Evolutionary conservation across 1,139 yeast species (phyloP).

Genomic region (Pichia sp.): DNA sequence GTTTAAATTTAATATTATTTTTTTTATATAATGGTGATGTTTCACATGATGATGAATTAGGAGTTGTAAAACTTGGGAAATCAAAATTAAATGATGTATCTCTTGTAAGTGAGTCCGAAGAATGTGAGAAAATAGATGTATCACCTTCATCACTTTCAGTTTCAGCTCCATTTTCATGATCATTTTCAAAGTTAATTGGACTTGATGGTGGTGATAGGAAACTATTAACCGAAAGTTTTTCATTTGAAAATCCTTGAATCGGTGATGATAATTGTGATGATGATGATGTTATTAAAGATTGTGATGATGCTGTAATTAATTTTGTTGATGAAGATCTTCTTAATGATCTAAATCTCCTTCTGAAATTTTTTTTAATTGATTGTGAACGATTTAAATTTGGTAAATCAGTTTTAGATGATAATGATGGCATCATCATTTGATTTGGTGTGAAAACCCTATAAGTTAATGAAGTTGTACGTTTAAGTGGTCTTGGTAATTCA

Average conservation of each 20-base stretch:
- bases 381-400: conserved; percentile 7
- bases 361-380: conserved; percentile 9
- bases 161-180: conserved; percentile 4
- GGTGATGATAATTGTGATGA: conserved; percentile 1
- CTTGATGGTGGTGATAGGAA: conserved; percentile 6
- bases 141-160: conserved; percentile 5
- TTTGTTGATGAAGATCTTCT: conserved; percentile 3
- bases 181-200: conserved; percentile 3
- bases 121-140: conserved; percentile 6
- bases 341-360: conserved; percentile 7
- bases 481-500: conserved; percentile 22
- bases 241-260: background rate
- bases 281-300: background rate
- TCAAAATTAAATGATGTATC: conserved; percentile 8
- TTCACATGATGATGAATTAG: conserved; percentile 6
- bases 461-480: conserved; percentile 25
- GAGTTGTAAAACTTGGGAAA: background rate
- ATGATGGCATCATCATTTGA: conserved; percentile 8
- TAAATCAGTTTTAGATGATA: background rate
- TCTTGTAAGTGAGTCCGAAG: conserved; percentile 6
- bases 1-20: conserved; percentile 3
- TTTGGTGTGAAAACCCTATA: conserved; percentile 22
- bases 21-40: conserved; percentile 12
- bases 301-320: background rate
- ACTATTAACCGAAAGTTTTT: background rate